Conservation (phyloP, 2,329 filamentous ascomycete genomes). For the Macrophomina pseudophaseolina region DNA sequence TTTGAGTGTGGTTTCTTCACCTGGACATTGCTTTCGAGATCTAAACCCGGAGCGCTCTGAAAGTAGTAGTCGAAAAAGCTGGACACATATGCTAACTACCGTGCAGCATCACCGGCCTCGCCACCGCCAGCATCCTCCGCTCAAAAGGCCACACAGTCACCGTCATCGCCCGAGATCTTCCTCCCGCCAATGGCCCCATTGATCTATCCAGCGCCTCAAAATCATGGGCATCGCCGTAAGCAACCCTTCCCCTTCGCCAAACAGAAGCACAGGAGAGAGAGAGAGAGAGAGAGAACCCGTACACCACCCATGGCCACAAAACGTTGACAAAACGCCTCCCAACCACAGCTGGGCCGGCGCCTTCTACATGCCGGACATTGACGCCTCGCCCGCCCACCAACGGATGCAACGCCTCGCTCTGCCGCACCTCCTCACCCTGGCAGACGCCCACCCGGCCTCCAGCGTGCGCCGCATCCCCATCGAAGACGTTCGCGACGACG, state of each 20-base stretch:
- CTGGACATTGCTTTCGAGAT: too few relatives aligned
- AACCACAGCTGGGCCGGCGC: conserved; percentile 39
- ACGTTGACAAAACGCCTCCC: neutral
- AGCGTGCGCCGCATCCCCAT: conserved; percentile 30
- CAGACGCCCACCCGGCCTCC: conserved; percentile 27
- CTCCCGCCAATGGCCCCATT: conserved; percentile 6
- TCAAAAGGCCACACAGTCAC: conserved; percentile 36
- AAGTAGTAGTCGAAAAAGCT: neutral
- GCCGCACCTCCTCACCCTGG: conserved; percentile 28
- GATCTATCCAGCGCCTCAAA: conserved; percentile 35
- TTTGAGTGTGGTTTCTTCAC: neutral
- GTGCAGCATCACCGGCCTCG: conserved; percentile 33
- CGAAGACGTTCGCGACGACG: conserved; percentile 29
- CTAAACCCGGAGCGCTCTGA: too few relatives aligned
- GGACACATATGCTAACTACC: neutral
- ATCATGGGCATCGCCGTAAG: conserved; percentile 39
- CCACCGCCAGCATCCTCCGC: conserved; percentile 38
- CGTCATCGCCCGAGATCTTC: conserved; percentile 41
- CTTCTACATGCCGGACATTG: conserved; percentile 35
- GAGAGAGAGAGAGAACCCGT: too few relatives aligned
- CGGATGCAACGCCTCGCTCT: conserved; percentile 36
- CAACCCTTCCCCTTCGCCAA: neutral
- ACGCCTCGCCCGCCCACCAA: conserved; percentile 30
- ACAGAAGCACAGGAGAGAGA: neutral
- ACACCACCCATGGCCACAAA: too few relatives aligned